Conservation (phyloP, 192 early-diverging fungal species). For the Coemansia umbellata region DNA sequence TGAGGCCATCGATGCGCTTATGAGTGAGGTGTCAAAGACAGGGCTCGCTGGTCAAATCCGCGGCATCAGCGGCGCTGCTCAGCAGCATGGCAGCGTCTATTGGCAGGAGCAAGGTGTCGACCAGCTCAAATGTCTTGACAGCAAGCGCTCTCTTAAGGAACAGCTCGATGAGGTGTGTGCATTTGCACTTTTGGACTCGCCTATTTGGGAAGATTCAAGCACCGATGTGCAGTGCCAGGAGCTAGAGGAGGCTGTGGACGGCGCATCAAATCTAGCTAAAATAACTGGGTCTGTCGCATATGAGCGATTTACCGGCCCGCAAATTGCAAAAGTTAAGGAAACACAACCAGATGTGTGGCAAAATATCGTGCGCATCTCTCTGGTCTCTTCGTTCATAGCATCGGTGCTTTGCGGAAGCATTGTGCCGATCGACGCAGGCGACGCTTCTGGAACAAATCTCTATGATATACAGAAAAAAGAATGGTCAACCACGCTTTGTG, state of each 20-base stretch:
- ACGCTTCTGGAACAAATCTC: conserved; percentile 81
- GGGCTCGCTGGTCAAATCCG: conserved; percentile 42
- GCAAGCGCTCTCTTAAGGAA: conserved; percentile 24
- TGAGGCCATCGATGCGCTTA: conserved; percentile 63
- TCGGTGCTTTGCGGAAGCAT: conserved; percentile 58
- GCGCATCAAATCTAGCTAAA: conserved; percentile 57
- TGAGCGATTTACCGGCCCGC: conserved; percentile 78
- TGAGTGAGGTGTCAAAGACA: conserved; percentile 43
- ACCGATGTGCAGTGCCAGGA: conserved; percentile 59
- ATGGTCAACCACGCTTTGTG: conserved; percentile 23
- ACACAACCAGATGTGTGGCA: conserved; percentile 3
- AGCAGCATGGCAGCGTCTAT: conserved; percentile 87
- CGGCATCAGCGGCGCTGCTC: conserved; percentile 68
- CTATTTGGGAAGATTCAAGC: conserved; percentile 83
- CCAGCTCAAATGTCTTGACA: conserved; percentile 38
- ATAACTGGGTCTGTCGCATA: conserved; percentile 73
- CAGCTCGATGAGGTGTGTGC: conserved; percentile 60
- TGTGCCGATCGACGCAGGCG: conserved; percentile 63
- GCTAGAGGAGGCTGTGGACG: conserved; percentile 62
- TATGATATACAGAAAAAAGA: conserved; percentile 56
- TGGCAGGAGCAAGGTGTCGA: conserved; percentile 57
- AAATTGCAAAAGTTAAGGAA: conserved; percentile 62
- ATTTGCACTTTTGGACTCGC: conserved; percentile 52
- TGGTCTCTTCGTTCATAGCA: conserved; percentile 71
- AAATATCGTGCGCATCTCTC: conserved; percentile 53